phyloP scores from a whole-genome alignment of 106 monocot genomes.

The Apostasia shenzhenica region DNA sequence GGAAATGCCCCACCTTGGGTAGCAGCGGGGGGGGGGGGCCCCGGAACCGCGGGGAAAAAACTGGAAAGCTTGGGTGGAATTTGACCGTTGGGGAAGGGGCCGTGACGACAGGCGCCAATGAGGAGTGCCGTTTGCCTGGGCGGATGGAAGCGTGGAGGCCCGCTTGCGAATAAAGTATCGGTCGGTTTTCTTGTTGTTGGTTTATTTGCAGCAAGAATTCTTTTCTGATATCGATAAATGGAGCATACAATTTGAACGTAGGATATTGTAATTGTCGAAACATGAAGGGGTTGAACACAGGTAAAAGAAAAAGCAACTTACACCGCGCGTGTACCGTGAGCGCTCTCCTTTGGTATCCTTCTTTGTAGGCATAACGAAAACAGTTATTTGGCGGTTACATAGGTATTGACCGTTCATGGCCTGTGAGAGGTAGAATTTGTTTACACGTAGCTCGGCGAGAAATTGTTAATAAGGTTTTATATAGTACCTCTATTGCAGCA shows the following conservation, averaged over 20 bases:
- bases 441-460: no score
- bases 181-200: constrained; percentile 61
- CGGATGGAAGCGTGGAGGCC: constrained; percentile 62
- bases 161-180: constrained; percentile 88
- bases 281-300: no score
- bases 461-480: no score
- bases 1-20: constrained; percentile 39
- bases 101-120: constrained; percentile 27
- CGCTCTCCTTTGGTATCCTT: constrained; percentile 98
- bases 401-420: constrained; percentile 97
- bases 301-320: constrained; percentile 17
- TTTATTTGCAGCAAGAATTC: constrained; percentile 84
- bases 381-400: constrained; percentile 87
- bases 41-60: no score
- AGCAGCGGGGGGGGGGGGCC: constrained; percentile 46
- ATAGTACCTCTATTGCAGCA: constrained; percentile 81
- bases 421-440: constrained; percentile 23
- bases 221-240: constrained; percentile 33
- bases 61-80: no score
- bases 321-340: constrained; percentile 96
- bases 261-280: no score
- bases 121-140: constrained; percentile 24
- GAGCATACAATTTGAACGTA: no score
- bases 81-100: constrained; percentile 41
- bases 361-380: constrained; percentile 95